Evolutionary conservation across 371 early-diverging fungal genomes (phyloP), one percentile per base, ranked within the genome.

Genomic region (Cokeromyces recurvatus): DNA sequence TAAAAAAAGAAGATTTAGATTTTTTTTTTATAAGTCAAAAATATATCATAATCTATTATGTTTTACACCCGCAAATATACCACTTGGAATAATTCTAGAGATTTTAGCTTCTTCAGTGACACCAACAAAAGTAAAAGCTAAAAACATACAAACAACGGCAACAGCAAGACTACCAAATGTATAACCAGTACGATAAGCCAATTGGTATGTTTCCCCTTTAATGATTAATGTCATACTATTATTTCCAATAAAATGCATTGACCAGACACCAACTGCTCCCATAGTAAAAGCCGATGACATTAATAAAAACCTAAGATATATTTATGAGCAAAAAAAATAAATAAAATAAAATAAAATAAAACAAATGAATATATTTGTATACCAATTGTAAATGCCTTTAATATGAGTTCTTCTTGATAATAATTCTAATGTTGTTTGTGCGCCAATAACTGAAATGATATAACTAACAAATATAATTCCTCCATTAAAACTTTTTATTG

Each of bases 171-270:
- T 70, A 10, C 55, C 61, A 43, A 69, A 65, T 1, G 74, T 74
- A 31, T 55, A 69, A 31, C 70, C 74, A 15, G 61, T 43, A 8
- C 55, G n/a, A 36, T 74, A 74, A 12, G 53, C 56, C 6, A 74
- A 34, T 19, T 67, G 64, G 40, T 60, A 61, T 10, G 16, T 5
- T 6, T 37, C 42, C 12, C 27, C 56, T 21, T 40, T n/a, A 16
- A 55, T 40, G 2, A 12, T 37, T 12, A 72, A 32, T 7, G 55
- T 66, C 39, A 73, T 25, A n/a, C 64, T 54, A 24, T 73, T 69
- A 42, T 73, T 74, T 16, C 75, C 75, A 24, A 74, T 64, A 34
- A 74, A 74, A 53, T 74, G 75, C 75, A 71, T 74, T 15, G 67
- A 66, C 75, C 75, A 74, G 5, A 74, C 64, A 25, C 59, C 59